Conservation (phyloP, 768 basidiomycete species). For the Pisolithus tinctorius region DNA sequence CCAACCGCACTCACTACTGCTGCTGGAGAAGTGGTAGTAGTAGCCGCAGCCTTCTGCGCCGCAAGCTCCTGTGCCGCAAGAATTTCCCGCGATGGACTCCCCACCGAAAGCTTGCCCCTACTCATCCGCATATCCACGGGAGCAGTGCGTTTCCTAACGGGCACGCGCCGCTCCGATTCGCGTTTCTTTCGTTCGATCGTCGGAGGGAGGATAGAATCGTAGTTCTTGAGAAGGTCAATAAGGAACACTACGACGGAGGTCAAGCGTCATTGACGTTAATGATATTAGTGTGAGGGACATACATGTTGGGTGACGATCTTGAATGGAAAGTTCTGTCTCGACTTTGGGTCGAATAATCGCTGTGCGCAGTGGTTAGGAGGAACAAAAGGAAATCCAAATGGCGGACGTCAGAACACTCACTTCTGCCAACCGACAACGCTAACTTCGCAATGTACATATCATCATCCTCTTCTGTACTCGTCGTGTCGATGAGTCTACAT, state of each 20-base stretch:
- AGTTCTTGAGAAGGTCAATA: conserved; percentile 76
- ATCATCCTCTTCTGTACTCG: conserved; percentile 61
- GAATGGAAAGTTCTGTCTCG: conserved; percentile 81
- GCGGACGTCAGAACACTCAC: conserved; percentile 39
- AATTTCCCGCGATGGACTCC: conserved; percentile 62
- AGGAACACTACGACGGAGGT: conserved; percentile 55
- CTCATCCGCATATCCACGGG: conserved; percentile 86
- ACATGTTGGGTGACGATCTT: conserved; percentile 84
- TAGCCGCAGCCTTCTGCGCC: conserved; percentile 46
- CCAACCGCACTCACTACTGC: conserved; percentile 15
- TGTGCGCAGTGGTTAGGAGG: conserved; percentile 21
- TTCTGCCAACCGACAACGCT: conserved; percentile 78
- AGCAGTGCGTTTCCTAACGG: conserved; percentile 79
- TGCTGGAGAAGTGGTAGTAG: conserved; percentile 2
- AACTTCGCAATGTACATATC: conserved; percentile 85
- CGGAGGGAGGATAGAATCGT: conserved; percentile 68
- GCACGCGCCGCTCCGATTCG: conserved; percentile 81
- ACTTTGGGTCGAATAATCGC: conserved; percentile 76
- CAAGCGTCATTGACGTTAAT: not conserved
- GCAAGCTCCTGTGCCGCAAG: conserved; percentile 59
- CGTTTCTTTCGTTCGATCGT: conserved; percentile 81
- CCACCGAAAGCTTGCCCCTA: conserved; percentile 66
- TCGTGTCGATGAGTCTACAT: conserved; percentile 59
- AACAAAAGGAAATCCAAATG: not conserved
- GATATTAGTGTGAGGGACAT: not conserved